A percentile compares a stretch with the other conserved stretches of the same genome.
Evolutionary conservation across 2,329 filamentous ascomycete genomes (phyloP).

Genomic region (Penicillium fuscoglaucum): DNA sequence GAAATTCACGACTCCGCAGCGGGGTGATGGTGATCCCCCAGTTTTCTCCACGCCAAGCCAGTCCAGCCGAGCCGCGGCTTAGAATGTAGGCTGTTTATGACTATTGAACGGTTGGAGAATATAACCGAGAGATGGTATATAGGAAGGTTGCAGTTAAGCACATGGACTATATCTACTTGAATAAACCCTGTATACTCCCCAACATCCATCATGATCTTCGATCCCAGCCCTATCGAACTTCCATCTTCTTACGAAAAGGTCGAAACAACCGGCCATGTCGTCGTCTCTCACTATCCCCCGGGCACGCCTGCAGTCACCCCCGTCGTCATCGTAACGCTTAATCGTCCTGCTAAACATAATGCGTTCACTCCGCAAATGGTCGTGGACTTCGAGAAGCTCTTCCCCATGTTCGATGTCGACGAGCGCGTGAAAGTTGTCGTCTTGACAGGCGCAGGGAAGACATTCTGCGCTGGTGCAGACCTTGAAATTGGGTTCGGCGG

Average conservation of each 20-base stretch:
- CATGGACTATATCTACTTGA: background rate
- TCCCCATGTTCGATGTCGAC: slow-evolving; percentile 50
- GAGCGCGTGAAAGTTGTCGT: slow-evolving; percentile 57
- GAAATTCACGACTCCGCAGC: background rate
- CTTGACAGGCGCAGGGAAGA: slow-evolving; percentile 52
- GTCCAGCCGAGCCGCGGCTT: background rate
- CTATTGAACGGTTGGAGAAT: background rate
- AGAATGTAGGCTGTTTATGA: background rate
- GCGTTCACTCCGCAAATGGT: slow-evolving; percentile 57
- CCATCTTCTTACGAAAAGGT: slow-evolving; percentile 25
- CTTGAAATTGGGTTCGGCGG: slow-evolving; percentile 54
- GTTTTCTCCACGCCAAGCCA: slow-evolving; percentile 4
- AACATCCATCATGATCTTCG: slow-evolving; percentile 21
- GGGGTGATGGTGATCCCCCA: slow-evolving; percentile 6
- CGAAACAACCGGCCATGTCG: slow-evolving; percentile 35
- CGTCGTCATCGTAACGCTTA: slow-evolving; percentile 53
- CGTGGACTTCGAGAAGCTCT: slow-evolving; percentile 43
- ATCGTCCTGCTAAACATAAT: slow-evolving; percentile 60
- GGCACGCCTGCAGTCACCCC: slow-evolving; percentile 52
- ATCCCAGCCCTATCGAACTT: slow-evolving; percentile 21
- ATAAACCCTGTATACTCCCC: background rate
- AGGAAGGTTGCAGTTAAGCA: background rate
- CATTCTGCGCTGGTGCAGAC: slow-evolving; percentile 57
- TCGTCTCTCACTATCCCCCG: slow-evolving; percentile 40
- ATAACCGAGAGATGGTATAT: background rate